Percentiles rank a stretch among this genome's conserved stretches.
Evolutionary conservation across 179 eudicot genomes (phyloP).

Genomic region (Gypsophila paniculata): DNA sequence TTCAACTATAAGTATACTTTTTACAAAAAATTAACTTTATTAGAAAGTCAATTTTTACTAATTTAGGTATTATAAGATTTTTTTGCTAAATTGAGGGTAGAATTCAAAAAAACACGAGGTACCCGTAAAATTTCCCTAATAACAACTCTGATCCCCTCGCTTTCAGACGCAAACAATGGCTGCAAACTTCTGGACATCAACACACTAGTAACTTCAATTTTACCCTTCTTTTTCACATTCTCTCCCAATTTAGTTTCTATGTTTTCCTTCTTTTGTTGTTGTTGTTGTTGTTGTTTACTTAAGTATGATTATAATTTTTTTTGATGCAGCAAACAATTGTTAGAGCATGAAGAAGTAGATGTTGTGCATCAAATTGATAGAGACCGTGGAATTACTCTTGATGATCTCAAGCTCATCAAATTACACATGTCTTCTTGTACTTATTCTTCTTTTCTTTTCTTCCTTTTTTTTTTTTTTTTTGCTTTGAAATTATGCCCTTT

Average conservation of each 20-base stretch:
- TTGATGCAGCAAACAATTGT: constrained; percentile 55
- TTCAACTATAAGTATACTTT: too few relatives aligned
- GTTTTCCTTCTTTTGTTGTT: background rate
- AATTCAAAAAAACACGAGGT: too few relatives aligned
- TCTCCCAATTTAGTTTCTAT: background rate
- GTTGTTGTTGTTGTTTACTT: background rate
- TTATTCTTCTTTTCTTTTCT: constrained; percentile 5
- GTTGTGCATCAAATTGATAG: constrained; percentile 67
- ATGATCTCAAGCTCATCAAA: constrained; percentile 86
- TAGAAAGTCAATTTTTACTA: too few relatives aligned
- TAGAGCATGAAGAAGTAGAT: constrained; percentile 81
- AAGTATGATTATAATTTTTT: background rate
- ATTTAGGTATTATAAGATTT: too few relatives aligned
- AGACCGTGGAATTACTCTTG: constrained; percentile 73
- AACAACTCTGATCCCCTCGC: too few relatives aligned
- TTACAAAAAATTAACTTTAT: too few relatives aligned
- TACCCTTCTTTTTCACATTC: background rate
- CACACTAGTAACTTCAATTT: constrained; percentile 51
- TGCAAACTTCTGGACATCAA: constrained; percentile 92
- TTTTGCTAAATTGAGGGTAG: too few relatives aligned
- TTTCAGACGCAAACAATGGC: constrained; percentile 74
- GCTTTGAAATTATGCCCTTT: constrained; percentile 5
- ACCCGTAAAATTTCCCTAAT: too few relatives aligned
- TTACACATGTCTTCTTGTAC: constrained; percentile 83
- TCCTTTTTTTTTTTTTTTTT: background rate